phyloP scores from a whole-genome alignment of 805 yeast species.

The Wickerhamiella sorbophila region DNA sequence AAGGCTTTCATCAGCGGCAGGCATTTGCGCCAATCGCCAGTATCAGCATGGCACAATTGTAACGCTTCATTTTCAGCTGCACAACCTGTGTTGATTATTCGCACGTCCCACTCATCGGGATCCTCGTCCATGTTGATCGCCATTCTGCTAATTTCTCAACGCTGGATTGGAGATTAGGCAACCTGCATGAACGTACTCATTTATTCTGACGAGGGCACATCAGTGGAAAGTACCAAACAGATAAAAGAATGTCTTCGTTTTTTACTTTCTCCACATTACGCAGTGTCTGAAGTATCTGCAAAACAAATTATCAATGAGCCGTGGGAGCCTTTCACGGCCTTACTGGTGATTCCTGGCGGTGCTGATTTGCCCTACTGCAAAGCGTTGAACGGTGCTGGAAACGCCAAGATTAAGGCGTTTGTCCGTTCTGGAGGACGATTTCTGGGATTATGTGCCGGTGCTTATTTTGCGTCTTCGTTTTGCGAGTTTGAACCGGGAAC shows the following conservation, averaged over 20 bases:
- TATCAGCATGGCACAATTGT: slow-evolving; percentile 68
- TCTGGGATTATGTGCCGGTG: slow-evolving; percentile 93
- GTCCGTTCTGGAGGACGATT: slow-evolving; percentile 69
- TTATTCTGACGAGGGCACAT: slow-evolving; percentile 69
- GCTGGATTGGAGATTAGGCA: no score
- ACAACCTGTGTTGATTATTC: slow-evolving; percentile 68
- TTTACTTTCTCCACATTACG: slow-evolving; percentile 74
- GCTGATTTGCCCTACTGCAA: slow-evolving; percentile 82
- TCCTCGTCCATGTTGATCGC: not conserved
- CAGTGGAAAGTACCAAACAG: slow-evolving; percentile 75
- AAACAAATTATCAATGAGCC: slow-evolving; percentile 61
- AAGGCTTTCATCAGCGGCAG: slow-evolving; percentile 47
- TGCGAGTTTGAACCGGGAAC: slow-evolving; percentile 79
- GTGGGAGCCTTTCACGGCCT: slow-evolving; percentile 68
- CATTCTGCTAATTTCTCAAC: no score
- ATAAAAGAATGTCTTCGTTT: slow-evolving; percentile 61
- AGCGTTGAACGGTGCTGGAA: slow-evolving; percentile 57
- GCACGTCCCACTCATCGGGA: slow-evolving; percentile 37
- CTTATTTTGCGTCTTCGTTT: slow-evolving; percentile 59
- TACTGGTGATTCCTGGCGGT: slow-evolving; percentile 89
- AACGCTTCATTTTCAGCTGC: slow-evolving; percentile 54
- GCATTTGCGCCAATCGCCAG: slow-evolving; percentile 69
- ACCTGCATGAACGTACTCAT: slow-evolving; percentile 58
- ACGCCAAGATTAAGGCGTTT: slow-evolving; percentile 42
- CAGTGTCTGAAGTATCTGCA: slow-evolving; percentile 60